Conservation (phyloP, 768 basidiomycete genomes). For the Tylopilus sp. region DNA sequence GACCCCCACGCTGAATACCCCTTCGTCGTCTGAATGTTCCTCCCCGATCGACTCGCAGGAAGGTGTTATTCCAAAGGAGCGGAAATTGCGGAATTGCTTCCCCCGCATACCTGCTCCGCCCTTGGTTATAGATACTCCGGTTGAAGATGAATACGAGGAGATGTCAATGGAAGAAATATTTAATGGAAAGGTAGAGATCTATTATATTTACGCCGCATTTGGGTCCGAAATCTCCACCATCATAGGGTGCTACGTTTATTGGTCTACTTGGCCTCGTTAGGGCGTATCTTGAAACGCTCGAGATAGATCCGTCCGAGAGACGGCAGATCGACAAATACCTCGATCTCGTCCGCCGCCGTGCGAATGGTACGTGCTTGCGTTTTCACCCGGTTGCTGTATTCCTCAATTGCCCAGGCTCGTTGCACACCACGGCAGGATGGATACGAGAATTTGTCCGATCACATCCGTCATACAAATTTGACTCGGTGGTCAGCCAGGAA, state of each 20-base stretch:
- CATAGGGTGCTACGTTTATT: constrained; percentile 62
- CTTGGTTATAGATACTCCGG: constrained; percentile 47
- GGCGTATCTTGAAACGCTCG: constrained; percentile 83
- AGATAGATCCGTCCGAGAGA: constrained; percentile 60
- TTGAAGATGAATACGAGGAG: constrained; percentile 86
- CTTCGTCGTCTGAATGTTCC: constrained; percentile 43
- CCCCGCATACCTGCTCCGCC: constrained; percentile 46
- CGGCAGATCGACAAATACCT: constrained; percentile 72
- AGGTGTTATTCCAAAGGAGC: constrained; percentile 48
- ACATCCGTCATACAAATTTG: constrained; percentile 88
- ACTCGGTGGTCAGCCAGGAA: constrained; percentile 88
- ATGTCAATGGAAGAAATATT: constrained; percentile 93
- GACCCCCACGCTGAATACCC: constrained; percentile 37
- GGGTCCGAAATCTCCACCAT: not conserved
- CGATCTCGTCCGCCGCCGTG: constrained; percentile 70
- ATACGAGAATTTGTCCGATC: constrained; percentile 87
- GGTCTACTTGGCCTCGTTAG: constrained; percentile 80
- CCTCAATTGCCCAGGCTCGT: constrained; percentile 48
- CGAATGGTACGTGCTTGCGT: constrained; percentile 58
- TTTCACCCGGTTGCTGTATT: constrained; percentile 1
- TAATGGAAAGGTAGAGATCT: constrained; percentile 72
- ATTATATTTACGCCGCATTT: not conserved
- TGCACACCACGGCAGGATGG: constrained; percentile 89
- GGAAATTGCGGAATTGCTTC: constrained; percentile 71
- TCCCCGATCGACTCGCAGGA: constrained; percentile 34